phyloP scores from a whole-genome alignment of 176 grass and related monocot genomes.

The Hyparrhenia diplandra region DNA sequence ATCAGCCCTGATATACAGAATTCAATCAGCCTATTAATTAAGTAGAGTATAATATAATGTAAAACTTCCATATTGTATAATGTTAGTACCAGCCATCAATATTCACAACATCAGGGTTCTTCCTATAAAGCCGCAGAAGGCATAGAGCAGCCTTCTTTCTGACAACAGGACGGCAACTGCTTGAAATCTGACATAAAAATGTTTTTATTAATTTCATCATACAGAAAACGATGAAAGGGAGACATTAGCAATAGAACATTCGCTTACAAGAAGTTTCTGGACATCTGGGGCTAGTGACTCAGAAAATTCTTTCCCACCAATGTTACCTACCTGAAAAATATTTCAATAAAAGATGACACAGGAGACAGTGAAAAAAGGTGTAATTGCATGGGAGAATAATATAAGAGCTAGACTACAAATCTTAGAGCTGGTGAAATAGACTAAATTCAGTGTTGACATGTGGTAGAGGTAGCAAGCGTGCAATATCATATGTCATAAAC shows the following conservation, averaged over 20 bases:
- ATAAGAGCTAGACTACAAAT: not conserved
- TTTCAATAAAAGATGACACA: conserved; percentile 17
- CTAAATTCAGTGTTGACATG: not conserved
- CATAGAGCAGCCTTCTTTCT: conserved; percentile 98
- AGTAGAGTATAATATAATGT: conserved; percentile 3
- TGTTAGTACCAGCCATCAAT: conserved; percentile 91
- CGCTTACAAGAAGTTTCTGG: conserved; percentile 93
- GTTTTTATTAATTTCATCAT: conserved; percentile 23
- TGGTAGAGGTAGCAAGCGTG: not conserved
- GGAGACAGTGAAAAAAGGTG: not conserved
- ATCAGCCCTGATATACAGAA: conserved; percentile 69
- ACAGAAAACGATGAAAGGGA: conserved; percentile 16
- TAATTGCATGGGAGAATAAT: not conserved
- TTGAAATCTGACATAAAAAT: conserved; percentile 71
- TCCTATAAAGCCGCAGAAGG: conserved; percentile 97
- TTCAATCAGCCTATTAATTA: conserved; percentile 6
- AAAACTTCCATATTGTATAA: not conserved
- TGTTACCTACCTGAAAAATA: conserved; percentile 96
- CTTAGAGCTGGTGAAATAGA: not conserved
- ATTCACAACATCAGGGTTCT: conserved; percentile 99
- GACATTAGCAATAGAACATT: not conserved
- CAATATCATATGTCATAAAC: not conserved
- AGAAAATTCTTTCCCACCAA: conserved; percentile 99
- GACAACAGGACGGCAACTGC: conserved; percentile 92
- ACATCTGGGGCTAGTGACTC: conserved; percentile 98